Evolutionary conservation across 2,329 filamentous ascomycete genomes (phyloP).

Genomic region (Ophiostoma fasciatum): DNA sequence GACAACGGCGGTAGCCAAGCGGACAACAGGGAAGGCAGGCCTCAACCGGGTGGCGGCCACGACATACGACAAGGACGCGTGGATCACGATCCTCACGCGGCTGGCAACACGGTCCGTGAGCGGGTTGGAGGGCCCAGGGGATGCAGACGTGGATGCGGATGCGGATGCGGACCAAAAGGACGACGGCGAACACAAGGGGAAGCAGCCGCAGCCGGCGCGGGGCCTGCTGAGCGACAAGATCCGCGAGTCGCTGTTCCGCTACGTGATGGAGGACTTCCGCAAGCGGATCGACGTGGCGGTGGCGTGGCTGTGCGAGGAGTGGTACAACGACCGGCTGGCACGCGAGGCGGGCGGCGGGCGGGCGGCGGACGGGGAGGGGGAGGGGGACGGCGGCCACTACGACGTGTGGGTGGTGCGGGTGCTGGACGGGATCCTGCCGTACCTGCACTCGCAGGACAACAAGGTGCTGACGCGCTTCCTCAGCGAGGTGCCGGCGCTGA

Average conservation of each 20-base stretch:
- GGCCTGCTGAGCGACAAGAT: conserved; percentile 53
- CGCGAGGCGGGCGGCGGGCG: neutral
- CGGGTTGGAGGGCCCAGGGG: conserved; percentile 58
- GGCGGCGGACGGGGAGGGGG: too few relatives aligned
- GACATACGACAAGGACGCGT: conserved; percentile 73
- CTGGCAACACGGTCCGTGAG: conserved; percentile 66
- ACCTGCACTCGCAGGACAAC: conserved; percentile 70
- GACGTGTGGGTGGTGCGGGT: conserved; percentile 65
- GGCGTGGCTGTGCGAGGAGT: conserved; percentile 91
- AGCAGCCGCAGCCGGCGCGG: conserved; percentile 1
- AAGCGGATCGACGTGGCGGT: conserved; percentile 80
- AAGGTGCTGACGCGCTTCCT: conserved; percentile 82
- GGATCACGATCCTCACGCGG: conserved; percentile 76
- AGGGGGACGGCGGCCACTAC: conserved; percentile 40
- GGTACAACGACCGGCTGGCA: conserved; percentile 74
- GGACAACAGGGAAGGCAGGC: conserved; percentile 43
- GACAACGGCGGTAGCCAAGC: neutral
- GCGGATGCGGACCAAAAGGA: conserved; percentile 21
- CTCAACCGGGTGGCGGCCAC: conserved; percentile 75
- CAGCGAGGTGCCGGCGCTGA: conserved; percentile 77
- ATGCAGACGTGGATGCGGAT: conserved; percentile 24
- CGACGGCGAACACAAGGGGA: conserved; percentile 28
- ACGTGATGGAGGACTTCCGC: conserved; percentile 85
- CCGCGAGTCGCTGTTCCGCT: conserved; percentile 66
- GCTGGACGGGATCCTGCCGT: conserved; percentile 80